Base-by-base conservation (phyloP, 2,329 filamentous ascomycete genomes). In the Conoideocrella luteorostrata region DNA sequence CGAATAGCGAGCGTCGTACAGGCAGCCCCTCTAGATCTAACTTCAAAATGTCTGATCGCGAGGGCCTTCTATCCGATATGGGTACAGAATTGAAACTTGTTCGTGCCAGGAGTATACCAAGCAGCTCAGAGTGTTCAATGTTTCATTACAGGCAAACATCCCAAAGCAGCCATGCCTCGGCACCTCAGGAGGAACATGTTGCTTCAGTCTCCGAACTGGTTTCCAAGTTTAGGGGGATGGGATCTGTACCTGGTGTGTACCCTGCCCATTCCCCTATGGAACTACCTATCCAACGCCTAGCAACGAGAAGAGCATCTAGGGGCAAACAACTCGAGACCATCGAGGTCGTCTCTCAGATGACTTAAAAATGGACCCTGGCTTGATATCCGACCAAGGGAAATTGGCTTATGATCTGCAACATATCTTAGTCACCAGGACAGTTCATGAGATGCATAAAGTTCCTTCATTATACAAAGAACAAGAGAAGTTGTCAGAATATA, bases 201-300 rank as follows among this genome's bases (percentile, higher is more conserved):
- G 46, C 49, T 29, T 56, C 54, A 4, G 54, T 56, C 13, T 55
- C 54, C 18, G 53, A 55, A 34, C 51, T 56, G 6, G 54, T 56
- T 18, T 53, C 41, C 22, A 56, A 52, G 26, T 56, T 56, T 32
- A 47, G 52, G 18, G 48, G 47, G 5, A 49, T 56, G 51, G 47
- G 45, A 24, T 50, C 48, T n/a, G 18, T 36, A 30, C 46, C 47
- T 22, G 46, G 38, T 18, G 21, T 7, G 7, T 20, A 21, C 38
- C 44, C 37, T 11, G 28, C 26, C 26, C 35, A 20, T 5, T 24
- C 22, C 9, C n/a, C n/a, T 28, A 13, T 11, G 29, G 33, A 32
- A 18, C 26, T 20, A 4, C 10, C 18, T 21, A 32, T 21, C 17
- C 35, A 30, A 18, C 18, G 35, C 18, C 29, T 39, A 24, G 34